These are phyloP conservation scores for Mucor plumbeus DNA, from an alignment of 371 early-diverging fungal genomes.

Conservation along the genomic window DNA sequence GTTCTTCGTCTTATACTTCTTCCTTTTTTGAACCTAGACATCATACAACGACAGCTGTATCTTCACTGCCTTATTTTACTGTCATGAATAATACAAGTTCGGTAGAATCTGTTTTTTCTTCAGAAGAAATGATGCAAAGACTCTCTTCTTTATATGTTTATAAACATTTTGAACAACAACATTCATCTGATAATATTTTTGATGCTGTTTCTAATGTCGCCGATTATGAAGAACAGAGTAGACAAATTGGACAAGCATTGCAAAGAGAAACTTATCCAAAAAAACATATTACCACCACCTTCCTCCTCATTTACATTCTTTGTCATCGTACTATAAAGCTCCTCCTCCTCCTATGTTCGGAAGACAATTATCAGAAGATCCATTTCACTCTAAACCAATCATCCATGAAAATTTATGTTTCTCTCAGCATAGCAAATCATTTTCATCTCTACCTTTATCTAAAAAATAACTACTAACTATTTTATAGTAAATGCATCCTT, in stretches of 20 bases:
- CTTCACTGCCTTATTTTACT: neutral
- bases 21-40: neutral
- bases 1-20: neutral
- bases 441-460: neutral
- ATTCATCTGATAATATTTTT: neutral
- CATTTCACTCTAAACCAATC: slow-evolving; percentile 10
- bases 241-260: neutral
- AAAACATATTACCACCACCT: neutral
- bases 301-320: neutral
- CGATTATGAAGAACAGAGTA: slow-evolving; percentile 1
- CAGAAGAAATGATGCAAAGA: neutral
- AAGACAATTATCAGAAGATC: slow-evolving; percentile 2
- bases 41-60: neutral
- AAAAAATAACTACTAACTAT: neutral
- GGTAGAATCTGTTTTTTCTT: neutral
- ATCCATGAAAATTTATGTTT: slow-evolving; percentile 2
- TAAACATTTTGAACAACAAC: neutral
- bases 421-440: neutral
- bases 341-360: slow-evolving; percentile 5
- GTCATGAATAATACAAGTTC: neutral
- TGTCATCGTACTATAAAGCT: neutral
- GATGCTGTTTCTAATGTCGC: neutral
- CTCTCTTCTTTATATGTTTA: neutral
- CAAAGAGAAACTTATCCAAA: neutral
- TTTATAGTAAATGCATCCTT: too few species aligned